Conservation (phyloP, 106 monocot species). For the Dendrobium officinale region DNA sequence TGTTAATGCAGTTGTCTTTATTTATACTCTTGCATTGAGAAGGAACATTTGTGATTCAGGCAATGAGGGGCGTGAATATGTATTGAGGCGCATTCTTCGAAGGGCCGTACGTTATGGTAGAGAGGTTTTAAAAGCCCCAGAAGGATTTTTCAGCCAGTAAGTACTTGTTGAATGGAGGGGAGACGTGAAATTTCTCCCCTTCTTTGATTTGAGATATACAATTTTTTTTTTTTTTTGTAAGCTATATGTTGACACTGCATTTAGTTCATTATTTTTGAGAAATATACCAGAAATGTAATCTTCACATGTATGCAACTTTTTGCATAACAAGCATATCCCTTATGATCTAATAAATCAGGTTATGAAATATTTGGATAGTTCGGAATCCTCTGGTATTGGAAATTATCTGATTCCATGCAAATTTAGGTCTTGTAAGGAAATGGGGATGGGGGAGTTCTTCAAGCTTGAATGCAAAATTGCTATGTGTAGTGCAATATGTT, state of each 20-base stretch:
- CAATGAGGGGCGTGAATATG: conserved; percentile 90
- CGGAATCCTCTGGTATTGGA: neutral
- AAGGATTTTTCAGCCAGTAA: conserved; percentile 84
- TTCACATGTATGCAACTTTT: neutral
- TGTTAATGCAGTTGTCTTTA: neutral
- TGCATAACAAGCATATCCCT: neutral
- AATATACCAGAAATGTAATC: neutral
- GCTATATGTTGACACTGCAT: neutral
- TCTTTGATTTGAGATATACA: neutral
- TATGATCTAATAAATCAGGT: neutral
- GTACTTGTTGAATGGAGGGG: neutral
- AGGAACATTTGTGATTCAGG: conserved; percentile 20
- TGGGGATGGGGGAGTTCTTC: neutral
- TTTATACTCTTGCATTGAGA: neutral
- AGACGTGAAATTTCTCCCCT: neutral
- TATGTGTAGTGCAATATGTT: neutral
- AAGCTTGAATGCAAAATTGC: neutral
- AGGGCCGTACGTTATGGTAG: conserved; percentile 91
- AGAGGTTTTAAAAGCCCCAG: conserved; percentile 68
- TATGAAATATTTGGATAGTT: neutral
- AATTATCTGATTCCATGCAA: neutral
- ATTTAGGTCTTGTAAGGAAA: neutral
- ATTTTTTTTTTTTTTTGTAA: neutral
- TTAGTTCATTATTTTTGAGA: neutral
- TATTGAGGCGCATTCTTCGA: conserved; percentile 76